These are phyloP conservation scores for Quercus phellos DNA, from an alignment of 331 rosid genomes.

Conservation along the genomic window DNA sequence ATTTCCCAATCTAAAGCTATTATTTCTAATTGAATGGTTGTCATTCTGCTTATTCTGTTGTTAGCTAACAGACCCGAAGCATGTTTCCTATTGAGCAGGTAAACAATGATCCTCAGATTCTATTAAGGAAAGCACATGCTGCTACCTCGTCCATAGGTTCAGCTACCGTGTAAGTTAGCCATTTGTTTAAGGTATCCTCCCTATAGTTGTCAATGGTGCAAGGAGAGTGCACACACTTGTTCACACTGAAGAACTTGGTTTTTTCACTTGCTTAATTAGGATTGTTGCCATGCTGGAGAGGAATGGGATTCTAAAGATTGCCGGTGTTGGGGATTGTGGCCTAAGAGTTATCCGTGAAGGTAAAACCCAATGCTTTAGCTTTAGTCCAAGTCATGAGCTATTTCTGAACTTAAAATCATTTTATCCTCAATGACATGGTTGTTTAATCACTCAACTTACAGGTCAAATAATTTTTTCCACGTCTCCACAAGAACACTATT, in stretches of 20 bases:
- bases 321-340: conserved; percentile 95
- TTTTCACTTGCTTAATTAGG: conserved; percentile 31
- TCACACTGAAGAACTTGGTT: conserved; percentile 1
- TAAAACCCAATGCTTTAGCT: conserved; percentile 23
- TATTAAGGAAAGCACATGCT: conserved; percentile 87
- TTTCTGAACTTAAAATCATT: not conserved
- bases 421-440: conserved; percentile 2
- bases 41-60: conserved; percentile 8
- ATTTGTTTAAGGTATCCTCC: not conserved
- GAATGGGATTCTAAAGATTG: conserved; percentile 75
- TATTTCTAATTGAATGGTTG: not conserved
- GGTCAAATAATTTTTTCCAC: conserved; percentile 64
- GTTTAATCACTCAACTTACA: conserved; percentile 17
- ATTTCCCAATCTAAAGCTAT: not conserved
- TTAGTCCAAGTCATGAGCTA: conserved; percentile 4
- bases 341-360: conserved; percentile 70
- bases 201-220: not conserved
- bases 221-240: not conserved
- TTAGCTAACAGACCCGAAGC: conserved; percentile 5
- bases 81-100: conserved; percentile 47
- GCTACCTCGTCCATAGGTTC: conserved; percentile 81
- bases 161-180: conserved; percentile 75
- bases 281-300: conserved; percentile 81
- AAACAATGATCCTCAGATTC: conserved; percentile 70
- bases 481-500: conserved; percentile 89